These are phyloP conservation scores for Pythium pyrilobum DNA, from an alignment of 352 stramenopile genomes.

Conservation along the genomic window DNA sequence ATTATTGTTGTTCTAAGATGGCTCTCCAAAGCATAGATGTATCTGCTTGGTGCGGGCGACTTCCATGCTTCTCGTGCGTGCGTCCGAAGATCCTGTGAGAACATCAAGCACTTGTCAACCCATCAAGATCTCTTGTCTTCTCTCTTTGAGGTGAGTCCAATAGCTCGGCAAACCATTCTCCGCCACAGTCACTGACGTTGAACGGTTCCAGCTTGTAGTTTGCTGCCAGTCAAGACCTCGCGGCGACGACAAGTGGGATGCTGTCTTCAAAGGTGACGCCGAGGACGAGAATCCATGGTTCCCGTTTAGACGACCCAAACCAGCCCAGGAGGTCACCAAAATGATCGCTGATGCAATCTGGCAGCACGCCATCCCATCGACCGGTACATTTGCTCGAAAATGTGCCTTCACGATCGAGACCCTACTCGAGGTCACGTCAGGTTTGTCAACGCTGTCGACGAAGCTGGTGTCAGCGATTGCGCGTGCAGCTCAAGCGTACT, in stretches of 20 bases:
- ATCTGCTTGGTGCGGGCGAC: not conserved
- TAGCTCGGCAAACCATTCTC: not conserved
- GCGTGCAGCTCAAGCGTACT: no score
- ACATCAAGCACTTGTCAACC: not conserved
- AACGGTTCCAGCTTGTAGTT: not conserved
- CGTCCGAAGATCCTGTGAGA: not conserved
- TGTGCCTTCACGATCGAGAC: not conserved
- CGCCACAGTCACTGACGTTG: no score
- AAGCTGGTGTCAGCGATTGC: no score
- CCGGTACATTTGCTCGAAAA: not conserved
- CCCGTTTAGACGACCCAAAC: slow-evolving; percentile 33
- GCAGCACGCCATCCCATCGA: not conserved
- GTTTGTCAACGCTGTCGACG: no score
- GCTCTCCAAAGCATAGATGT: not conserved
- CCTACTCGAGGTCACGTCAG: not conserved
- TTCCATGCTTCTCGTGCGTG: not conserved
- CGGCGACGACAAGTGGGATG: not conserved
- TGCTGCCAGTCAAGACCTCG: not conserved
- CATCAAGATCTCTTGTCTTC: not conserved
- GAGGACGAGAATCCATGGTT: slow-evolving; percentile 33
- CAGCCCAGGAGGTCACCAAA: slow-evolving; percentile 4
- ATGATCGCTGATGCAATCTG: slow-evolving; percentile 21
- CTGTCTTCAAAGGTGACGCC: not conserved
- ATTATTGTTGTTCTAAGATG: no score
- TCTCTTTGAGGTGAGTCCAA: not conserved